Conservation (phyloP, 2,329 filamentous ascomycete genomes). For the Chalaropsis thielavioides region DNA sequence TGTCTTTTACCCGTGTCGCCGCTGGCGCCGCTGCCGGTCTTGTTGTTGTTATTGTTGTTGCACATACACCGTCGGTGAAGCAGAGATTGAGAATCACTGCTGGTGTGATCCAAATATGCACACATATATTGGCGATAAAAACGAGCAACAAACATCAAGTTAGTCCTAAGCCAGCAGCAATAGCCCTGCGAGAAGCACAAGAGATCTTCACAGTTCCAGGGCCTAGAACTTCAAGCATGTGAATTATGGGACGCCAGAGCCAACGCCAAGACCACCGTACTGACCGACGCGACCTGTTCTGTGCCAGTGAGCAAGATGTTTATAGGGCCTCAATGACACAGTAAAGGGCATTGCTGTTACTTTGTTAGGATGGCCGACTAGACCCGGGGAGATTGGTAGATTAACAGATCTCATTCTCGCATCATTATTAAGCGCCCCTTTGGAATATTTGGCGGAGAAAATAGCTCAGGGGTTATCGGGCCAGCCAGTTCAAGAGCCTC, state of each 20-base stretch:
- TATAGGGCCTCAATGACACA: not conserved
- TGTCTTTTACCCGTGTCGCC: not conserved
- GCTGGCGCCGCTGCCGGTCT: not conserved
- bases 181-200: too few relatives aligned
- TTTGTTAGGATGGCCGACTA: not conserved
- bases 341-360: not conserved
- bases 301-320: not conserved
- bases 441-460: not conserved
- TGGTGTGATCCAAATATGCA: too few relatives aligned
- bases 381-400: not conserved
- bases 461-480: conserved; percentile 1
- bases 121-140: too few relatives aligned
- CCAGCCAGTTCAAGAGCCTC: not conserved
- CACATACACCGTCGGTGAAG: too few relatives aligned
- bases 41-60: not conserved
- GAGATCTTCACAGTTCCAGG: too few relatives aligned
- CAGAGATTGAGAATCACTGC: too few relatives aligned
- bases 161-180: too few relatives aligned
- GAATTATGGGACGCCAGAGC: too few relatives aligned
- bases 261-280: too few relatives aligned
- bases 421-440: not conserved
- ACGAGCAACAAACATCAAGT: too few relatives aligned
- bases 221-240: too few relatives aligned
- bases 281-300: too few relatives aligned
- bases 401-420: not conserved